Evolutionary conservation across 164 flowering plant genomes (phyloP), one percentile per base, ranked within the genome.

Genomic region (Hamamelis virginiana): DNA sequence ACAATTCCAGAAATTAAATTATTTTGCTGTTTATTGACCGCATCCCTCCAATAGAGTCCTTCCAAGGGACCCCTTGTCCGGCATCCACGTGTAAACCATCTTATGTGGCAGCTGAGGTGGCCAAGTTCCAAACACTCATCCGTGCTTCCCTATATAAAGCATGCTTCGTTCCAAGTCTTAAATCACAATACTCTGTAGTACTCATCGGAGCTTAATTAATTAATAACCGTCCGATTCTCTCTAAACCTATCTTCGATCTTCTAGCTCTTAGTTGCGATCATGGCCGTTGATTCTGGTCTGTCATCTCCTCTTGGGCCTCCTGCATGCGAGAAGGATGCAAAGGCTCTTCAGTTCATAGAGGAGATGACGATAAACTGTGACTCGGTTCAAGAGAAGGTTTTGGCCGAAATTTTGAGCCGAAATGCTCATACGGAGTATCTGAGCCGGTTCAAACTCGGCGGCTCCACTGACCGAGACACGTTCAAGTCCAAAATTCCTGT

Each of bases 341-440:
- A 86, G 65, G 90, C 90, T 6, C 82, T 91, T 26, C 69, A 76
- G 48, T 86, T 87, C 81, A 91, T 91, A 0, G 85, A 89, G 64
- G 87, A 87, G 22, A 85, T 85, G 87, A 89, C 96, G 4, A 69
- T 5, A 43, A 87, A 86, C 23, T 47, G 65, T 0, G 90, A 85
- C 68, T 13, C 74, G 1, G 93, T 90, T 41, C 96, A 90, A 72
- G 79, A 77, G 70, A 74, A 72, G 65, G 82, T 85, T 16, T 62
- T 90, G 76, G 64, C 68, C 0, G 87, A 89, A 73, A 87, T 90
- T n/a, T 65, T 90, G 38, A 58, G 64, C 26, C 76, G 69, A 19
- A 90, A 89, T 58, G 84, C 82, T 3, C 69, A 79, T 0, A 85
- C 90, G 4, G 96, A 90, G 83, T 90, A 89, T 72, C 83, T 90